Evolutionary conservation across 176 grass and related monocot species (phyloP).

Genomic region (Melocanna baccifera): DNA sequence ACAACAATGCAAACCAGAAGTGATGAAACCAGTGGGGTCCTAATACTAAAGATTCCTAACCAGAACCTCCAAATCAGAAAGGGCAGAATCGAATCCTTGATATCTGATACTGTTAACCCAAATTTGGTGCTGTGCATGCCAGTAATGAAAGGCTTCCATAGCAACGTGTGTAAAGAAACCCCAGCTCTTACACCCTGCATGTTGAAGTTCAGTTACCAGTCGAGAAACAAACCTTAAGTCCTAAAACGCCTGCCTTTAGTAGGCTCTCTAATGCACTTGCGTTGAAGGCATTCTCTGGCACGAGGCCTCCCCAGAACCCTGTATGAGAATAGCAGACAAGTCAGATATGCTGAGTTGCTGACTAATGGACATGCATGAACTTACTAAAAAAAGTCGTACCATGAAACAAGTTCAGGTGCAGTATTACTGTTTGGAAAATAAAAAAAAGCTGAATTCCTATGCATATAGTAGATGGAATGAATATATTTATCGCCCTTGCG

Average conservation of each 20-base stretch:
- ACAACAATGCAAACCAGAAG: neutral
- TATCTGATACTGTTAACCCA: neutral
- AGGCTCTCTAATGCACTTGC: conserved; percentile 64
- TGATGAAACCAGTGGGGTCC: neutral
- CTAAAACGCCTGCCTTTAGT: conserved; percentile 76
- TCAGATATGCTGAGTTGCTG: neutral
- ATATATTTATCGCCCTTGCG: too few species aligned
- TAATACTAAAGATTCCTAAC: neutral
- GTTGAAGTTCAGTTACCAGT: neutral
- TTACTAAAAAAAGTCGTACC: neutral
- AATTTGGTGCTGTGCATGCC: neutral
- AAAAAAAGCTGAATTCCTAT: neutral
- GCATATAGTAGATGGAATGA: neutral
- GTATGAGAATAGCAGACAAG: neutral
- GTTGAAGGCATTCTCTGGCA: conserved; percentile 90
- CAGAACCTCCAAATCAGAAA: neutral
- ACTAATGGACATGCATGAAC: neutral
- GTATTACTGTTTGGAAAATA: neutral
- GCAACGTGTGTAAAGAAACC: neutral
- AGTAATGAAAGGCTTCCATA: neutral
- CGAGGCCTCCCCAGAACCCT: conserved; percentile 99
- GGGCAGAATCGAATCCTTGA: neutral
- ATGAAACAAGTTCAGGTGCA: neutral
- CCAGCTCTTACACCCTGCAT: neutral
- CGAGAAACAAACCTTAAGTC: conserved; percentile 67